phyloP scores from a whole-genome alignment of 768 basidiomycete genomes.

The Leccinum imitatum region DNA sequence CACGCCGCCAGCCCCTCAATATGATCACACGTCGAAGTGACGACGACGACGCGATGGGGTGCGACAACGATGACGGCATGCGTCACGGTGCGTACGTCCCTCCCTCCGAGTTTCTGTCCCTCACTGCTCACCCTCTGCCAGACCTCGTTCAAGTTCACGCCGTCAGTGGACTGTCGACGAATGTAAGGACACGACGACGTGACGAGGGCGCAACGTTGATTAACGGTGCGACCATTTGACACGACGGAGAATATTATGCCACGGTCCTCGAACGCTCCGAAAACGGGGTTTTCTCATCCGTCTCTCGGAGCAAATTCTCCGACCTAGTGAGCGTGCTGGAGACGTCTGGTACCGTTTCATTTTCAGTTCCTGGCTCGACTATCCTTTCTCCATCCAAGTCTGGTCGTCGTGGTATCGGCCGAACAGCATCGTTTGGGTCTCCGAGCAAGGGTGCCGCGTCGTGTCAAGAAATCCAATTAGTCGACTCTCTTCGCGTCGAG shows the following conservation, averaged over 20 bases:
- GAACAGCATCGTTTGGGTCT: constrained; percentile 56
- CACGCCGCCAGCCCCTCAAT: no score
- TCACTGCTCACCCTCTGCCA: no score
- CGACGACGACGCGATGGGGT: no score
- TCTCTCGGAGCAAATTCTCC: constrained; percentile 73
- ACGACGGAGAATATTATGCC: constrained; percentile 46
- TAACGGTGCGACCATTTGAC: no score
- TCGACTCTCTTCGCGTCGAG: constrained; percentile 61
- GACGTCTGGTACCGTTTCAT: constrained; percentile 61
- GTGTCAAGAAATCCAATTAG: constrained; percentile 51
- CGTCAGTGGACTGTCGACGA: no score
- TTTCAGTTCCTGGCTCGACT: constrained; percentile 31
- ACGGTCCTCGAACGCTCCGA: constrained; percentile 57
- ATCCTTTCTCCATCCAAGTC: constrained; percentile 44
- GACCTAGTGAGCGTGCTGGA: constrained; percentile 74
- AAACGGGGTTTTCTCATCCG: constrained; percentile 50
- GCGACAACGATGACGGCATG: no score
- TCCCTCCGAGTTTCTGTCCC: no score
- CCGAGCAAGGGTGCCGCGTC: constrained; percentile 25
- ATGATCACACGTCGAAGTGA: no score
- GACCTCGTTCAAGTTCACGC: no score
- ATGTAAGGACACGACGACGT: no score
- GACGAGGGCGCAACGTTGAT: no score
- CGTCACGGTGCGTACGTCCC: no score
- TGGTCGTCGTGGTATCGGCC: constrained; percentile 51